Evolutionary conservation across 768 basidiomycete genomes (phyloP).

Genomic region (Calvatia gigantea): DNA sequence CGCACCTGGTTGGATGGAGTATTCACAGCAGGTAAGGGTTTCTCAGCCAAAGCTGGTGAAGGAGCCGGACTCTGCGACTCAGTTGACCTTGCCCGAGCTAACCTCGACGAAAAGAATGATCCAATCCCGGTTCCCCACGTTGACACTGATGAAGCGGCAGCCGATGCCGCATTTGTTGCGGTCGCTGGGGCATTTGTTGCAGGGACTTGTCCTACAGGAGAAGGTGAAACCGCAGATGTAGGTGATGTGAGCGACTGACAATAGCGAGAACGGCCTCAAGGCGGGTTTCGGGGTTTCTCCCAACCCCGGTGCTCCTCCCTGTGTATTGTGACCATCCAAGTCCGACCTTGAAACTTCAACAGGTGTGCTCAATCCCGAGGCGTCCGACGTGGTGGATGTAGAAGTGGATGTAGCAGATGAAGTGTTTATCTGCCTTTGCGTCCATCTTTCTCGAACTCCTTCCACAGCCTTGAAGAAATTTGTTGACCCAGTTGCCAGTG

Average conservation of each 20-base stretch:
- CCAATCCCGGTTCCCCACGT: constrained; percentile 32
- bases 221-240: constrained; percentile 1
- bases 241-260: neutral
- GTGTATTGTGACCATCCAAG: constrained; percentile 20
- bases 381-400: constrained; percentile 21
- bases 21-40: neutral
- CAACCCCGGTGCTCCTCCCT: too few species aligned
- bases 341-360: constrained; percentile 37
- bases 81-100: constrained; percentile 1
- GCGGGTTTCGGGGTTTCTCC: constrained; percentile 5
- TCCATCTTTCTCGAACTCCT: constrained; percentile 78
- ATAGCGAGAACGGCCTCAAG: constrained; percentile 19
- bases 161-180: constrained; percentile 14
- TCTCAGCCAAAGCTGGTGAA: neutral
- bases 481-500: constrained; percentile 68
- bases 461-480: constrained; percentile 89
- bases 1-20: neutral
- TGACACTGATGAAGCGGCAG: constrained; percentile 13
- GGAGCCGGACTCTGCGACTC: neutral
- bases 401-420: constrained; percentile 17
- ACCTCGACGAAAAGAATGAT: constrained; percentile 27
- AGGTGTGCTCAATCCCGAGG: constrained; percentile 32
- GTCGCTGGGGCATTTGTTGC: constrained; percentile 16
- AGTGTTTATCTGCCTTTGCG: constrained; percentile 24
- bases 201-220: neutral